Percentiles rank a stretch among this genome's conserved stretches.
Evolutionary conservation across 768 basidiomycete genomes (phyloP).

Genomic region (Mycena latifolia): DNA sequence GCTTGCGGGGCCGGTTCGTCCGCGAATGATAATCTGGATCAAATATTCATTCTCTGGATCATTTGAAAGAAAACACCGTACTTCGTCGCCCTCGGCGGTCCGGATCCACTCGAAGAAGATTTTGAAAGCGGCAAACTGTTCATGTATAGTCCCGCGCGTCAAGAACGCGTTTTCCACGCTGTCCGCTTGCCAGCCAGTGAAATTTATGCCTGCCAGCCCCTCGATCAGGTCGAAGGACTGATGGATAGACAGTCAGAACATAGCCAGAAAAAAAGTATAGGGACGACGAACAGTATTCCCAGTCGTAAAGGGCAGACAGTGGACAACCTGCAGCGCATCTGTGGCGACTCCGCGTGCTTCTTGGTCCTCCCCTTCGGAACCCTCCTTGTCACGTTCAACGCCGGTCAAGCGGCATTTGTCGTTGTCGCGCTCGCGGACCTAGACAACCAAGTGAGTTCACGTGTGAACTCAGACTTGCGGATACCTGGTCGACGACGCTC

Average conservation of each 20-base stretch:
- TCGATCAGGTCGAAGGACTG: too few species aligned
- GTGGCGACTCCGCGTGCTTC: background rate
- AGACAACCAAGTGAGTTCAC: conserved; percentile 14
- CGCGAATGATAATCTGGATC: conserved; percentile 25
- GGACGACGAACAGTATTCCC: conserved; percentile 9
- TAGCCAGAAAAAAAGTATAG: background rate
- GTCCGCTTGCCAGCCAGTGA: too few species aligned
- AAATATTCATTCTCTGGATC: conserved; percentile 10
- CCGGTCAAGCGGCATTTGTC: conserved; percentile 18
- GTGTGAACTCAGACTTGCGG: conserved; percentile 1
- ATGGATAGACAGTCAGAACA: conserved; percentile 2
- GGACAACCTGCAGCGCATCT: conserved; percentile 9
- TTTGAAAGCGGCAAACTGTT: conserved; percentile 4
- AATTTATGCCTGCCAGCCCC: too few species aligned
- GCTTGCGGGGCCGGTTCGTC: conserved; percentile 2
- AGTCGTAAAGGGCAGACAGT: conserved; percentile 8
- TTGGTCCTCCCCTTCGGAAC: background rate
- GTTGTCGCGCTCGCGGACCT: conserved; percentile 7
- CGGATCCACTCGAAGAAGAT: conserved; percentile 15
- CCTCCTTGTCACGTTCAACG: background rate
- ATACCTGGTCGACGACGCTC: conserved; percentile 22
- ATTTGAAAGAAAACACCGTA: conserved; percentile 9
- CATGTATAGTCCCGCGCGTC: background rate
- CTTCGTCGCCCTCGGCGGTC: too few species aligned
- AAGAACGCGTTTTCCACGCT: background rate